Base-by-base conservation (phyloP, 2,329 filamentous ascomycete species). In the Trichocomaceae sp. region DNA sequence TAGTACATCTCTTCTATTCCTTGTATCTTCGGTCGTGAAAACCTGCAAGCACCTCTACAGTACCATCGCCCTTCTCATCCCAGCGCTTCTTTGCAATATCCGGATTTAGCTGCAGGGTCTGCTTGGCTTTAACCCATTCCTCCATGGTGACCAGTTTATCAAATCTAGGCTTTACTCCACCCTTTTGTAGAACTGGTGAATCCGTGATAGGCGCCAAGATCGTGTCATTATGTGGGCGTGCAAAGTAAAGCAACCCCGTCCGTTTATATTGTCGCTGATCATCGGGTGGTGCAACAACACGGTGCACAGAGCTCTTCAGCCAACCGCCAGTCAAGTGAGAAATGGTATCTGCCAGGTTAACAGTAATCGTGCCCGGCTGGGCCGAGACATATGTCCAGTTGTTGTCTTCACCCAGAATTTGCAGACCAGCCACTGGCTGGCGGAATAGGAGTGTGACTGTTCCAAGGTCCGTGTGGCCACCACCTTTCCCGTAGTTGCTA, bases 371-470 rank as follows among this genome's bases (percentile, higher is more conserved):
- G 0, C 75, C 77, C 3, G 77, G 71, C 1, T 78, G 71, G 1
- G 77, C 74, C 20, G 71, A 72, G 0, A 78, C 77, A 66, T 73
- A 80, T 26, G 76, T 79, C 78, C 79, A 81, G 2, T 75, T 57
- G 0, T 72, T 72, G 0, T 74, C 70, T 0, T 73, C 66, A n/a
- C 74, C 73, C n/a, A 78, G 75, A 29, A 83, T 79, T 60, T 84
- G 81, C 1, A 83, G 70, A 0, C 76, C 80, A 0, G 80, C 79
- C 0, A 83, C 76, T 0, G 81, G 81, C 57, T 83, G 81, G 0
- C 80, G 72, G 70, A 84, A 83, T 0, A 83, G 72, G 2, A 83
- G 67, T 0, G 81, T 83, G 0, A 82, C 71, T 0, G 77, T 78
- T 0, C 80, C 80, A 0, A 83, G 66, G 58, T 84, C 81, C 0